These are phyloP conservation scores for Metschnikowia chrysomelidarum DNA, from an alignment of 805 yeast genomes.

Conservation along the genomic window DNA sequence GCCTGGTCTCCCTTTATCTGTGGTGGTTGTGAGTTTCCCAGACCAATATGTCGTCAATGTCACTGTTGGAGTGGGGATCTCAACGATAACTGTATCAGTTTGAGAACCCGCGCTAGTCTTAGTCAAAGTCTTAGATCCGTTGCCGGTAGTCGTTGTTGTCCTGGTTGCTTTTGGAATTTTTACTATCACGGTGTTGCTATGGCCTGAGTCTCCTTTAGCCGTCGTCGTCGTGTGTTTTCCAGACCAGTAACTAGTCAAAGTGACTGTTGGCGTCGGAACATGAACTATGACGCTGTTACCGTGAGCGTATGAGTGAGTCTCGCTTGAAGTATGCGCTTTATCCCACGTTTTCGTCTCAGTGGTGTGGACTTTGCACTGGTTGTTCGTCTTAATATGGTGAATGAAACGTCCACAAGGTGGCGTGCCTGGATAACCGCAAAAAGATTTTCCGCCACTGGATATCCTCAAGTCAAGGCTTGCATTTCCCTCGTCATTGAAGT, in stretches of 20 bases:
- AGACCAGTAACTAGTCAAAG: constrained; percentile 12
- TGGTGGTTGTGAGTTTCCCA: neutral
- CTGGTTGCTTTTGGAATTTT: constrained; percentile 10
- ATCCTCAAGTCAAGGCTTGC: too few relatives aligned
- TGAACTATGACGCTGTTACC: constrained; percentile 9
- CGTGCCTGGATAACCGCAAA: too few relatives aligned
- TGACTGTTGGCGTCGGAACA: constrained; percentile 12
- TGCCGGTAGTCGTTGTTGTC: constrained; percentile 5
- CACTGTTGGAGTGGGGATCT: constrained; percentile 1
- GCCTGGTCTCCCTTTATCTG: constrained; percentile 12
- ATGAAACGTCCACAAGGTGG: too few relatives aligned
- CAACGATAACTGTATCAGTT: neutral
- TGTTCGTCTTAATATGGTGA: too few relatives aligned
- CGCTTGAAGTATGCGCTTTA: too few relatives aligned
- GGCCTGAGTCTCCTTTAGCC: constrained; percentile 1
- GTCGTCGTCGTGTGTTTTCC: constrained; percentile 4
- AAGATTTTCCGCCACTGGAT: too few relatives aligned
- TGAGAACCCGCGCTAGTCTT: constrained; percentile 1
- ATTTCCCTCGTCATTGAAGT: too few relatives aligned
- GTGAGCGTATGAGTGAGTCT: neutral
- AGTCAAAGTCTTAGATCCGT: constrained; percentile 9
- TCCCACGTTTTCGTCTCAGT: too few relatives aligned
- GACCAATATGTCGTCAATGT: neutral
- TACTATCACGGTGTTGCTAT: constrained; percentile 11
- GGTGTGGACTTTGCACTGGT: too few relatives aligned